Percentiles rank a stretch among this genome's conserved stretches.
phyloP scores from a whole-genome alignment of 2,329 filamentous ascomycete species.

The Moelleriella libera region DNA sequence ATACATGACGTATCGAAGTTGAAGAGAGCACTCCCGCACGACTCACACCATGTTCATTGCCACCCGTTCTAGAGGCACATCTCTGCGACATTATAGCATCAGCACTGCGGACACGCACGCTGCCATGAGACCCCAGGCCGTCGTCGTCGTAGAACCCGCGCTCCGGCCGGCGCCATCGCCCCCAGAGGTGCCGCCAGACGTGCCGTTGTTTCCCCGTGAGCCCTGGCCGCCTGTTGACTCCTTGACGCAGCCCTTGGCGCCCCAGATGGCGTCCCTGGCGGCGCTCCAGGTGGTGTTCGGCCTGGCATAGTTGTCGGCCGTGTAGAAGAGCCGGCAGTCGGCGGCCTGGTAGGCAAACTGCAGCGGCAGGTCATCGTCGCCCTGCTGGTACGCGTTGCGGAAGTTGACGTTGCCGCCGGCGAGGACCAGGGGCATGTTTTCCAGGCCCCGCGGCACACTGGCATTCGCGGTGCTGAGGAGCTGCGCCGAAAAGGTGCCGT shows the following conservation, averaged over 20 bases:
- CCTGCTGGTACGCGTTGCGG: constrained; percentile 15
- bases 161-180: too few relatives aligned
- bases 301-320: constrained; percentile 28
- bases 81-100: too few relatives aligned
- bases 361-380: constrained; percentile 23
- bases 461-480: neutral
- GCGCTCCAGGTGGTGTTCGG: constrained; percentile 24
- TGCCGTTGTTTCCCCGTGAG: neutral
- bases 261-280: constrained; percentile 4
- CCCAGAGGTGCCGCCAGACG: too few relatives aligned
- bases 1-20: too few relatives aligned
- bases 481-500: neutral
- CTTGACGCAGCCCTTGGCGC: constrained; percentile 2
- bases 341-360: constrained; percentile 45
- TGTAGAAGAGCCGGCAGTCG: constrained; percentile 43
- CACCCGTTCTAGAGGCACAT: too few relatives aligned
- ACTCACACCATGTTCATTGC: too few relatives aligned
- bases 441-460: neutral
- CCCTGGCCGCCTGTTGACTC: neutral
- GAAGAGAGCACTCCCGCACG: too few relatives aligned
- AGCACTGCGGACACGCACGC: too few relatives aligned
- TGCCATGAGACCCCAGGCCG: too few relatives aligned
- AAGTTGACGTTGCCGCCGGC: constrained; percentile 2
- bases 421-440: neutral
- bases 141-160: too few relatives aligned